These are phyloP conservation scores for Lumnitzera littorea DNA, from an alignment of 345 rosid genomes.

Conservation along the genomic window DNA sequence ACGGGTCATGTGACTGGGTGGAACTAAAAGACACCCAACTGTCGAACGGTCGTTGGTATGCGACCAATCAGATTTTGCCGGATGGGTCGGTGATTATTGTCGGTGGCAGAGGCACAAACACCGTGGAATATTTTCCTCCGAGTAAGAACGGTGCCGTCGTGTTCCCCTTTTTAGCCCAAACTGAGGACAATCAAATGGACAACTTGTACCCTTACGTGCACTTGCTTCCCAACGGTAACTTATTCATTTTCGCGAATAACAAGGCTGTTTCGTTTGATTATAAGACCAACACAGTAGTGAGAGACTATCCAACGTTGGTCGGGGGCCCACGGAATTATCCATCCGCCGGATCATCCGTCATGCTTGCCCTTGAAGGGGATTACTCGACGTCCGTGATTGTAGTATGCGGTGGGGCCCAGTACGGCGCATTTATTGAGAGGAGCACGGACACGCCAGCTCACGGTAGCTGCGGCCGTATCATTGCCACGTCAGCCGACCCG, in stretches of 20 bases:
- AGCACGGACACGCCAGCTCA: conserved; percentile 42
- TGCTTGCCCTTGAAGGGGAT: conserved; percentile 53
- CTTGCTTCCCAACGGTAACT: conserved; percentile 73
- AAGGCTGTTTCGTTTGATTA: conserved; percentile 65
- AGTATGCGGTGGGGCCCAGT: conserved; percentile 85
- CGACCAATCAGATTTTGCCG: conserved; percentile 61
- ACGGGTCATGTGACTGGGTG: conserved; percentile 51
- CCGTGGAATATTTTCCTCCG: conserved; percentile 61
- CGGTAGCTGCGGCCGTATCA: conserved; percentile 60
- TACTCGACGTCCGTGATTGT: conserved; percentile 48
- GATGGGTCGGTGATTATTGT: conserved; percentile 68
- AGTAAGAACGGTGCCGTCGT: conserved; percentile 46
- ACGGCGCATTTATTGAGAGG: conserved; percentile 53
- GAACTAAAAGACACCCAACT: conserved; percentile 45
- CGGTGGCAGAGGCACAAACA: conserved; percentile 56
- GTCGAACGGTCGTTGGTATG: conserved; percentile 55
- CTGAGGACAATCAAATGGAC: conserved; percentile 76
- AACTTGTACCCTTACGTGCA: conserved; percentile 88
- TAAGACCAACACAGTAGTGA: conserved; percentile 29
- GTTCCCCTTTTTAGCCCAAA: conserved; percentile 58
- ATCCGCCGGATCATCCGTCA: conserved; percentile 74
- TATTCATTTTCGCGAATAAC: conserved; percentile 78
- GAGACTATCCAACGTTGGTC: conserved; percentile 51
- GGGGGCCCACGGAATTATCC: conserved; percentile 90
- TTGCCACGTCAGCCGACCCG: conserved; percentile 39